Base-by-base conservation (phyloP, 257 asterid species). In the Linderniella brevidens region DNA sequence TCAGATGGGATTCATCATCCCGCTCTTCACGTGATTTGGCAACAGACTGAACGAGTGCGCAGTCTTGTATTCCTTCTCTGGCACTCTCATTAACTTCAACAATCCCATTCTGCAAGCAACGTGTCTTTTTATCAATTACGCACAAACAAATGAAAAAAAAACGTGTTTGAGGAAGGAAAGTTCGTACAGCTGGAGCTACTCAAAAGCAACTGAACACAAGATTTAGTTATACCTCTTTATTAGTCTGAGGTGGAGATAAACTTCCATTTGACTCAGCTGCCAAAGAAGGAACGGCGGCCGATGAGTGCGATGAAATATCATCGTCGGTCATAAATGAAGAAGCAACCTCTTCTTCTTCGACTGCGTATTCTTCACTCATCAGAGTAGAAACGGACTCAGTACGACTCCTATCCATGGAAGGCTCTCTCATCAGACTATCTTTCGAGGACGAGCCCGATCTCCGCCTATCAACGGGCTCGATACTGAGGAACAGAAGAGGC, bases 331-430 rank as follows among this genome's bases (percentile, higher is more conserved):
- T 67, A 50, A 54, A 63, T 9, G 79, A 70, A 48, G 70, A 65
- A 29, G 58, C 57, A 25, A 25, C 6, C 32, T 25, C 32, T 58
- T 74, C 93, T 42, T 77, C 81, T 57, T 74, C 87, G 56, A 76
- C 93, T 32, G 73, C 70, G 49, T 72, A 77, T 65, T 77, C 87
- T 68, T 77, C 87, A 63, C 55, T 58, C 77, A 70, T 65, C 62
- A 77, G 46, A 37, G 76, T 64, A 58, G 92, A 76, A 62, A 76
- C 76, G 40, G 78, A 73, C 17, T 73, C 92, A 47, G 25, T 57
- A 35, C 56, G 65, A 53, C 49, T 76, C 45, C 59, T 55, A 60
- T 71, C 75, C 69, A 66, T 19, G 13, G 77, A 73, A 47, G 71
- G 56, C 53, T 58, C 86, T 54, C 71, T 64, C 39, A 32, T 52